Percentiles rank a stretch among this genome's conserved stretches.
Conservation (phyloP, 1,284 basidiomycete species). For the Trametes versicolor region DNA sequence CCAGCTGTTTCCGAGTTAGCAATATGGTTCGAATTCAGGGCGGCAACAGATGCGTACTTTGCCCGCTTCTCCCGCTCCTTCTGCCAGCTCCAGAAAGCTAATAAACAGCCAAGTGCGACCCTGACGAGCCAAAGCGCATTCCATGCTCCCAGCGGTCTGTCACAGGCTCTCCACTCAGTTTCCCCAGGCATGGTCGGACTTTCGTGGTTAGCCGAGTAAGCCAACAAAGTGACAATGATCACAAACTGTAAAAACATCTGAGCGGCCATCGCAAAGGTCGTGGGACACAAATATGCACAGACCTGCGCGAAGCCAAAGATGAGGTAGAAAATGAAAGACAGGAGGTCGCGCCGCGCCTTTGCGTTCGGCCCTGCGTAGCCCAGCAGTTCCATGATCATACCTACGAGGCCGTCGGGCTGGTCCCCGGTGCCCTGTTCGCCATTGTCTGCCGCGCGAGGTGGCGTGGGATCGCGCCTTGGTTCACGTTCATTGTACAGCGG, state of each 20-base stretch:
- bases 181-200: constrained; percentile 56
- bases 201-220: constrained; percentile 56
- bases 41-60: constrained; percentile 43
- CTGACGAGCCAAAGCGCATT: constrained; percentile 73
- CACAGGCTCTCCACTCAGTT: constrained; percentile 74
- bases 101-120: constrained; percentile 57
- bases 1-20: constrained; percentile 6
- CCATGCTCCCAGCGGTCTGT: constrained; percentile 76
- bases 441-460: not conserved
- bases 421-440: not conserved
- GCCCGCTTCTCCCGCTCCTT: constrained; percentile 53
- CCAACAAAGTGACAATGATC: constrained; percentile 63
- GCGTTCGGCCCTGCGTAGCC: constrained; percentile 68
- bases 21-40: too few species aligned
- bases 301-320: constrained; percentile 69
- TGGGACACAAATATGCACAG: constrained; percentile 32
- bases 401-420: constrained; percentile 20
- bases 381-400: constrained; percentile 48
- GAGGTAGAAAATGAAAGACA: constrained; percentile 66
- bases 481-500: constrained; percentile 25
- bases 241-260: constrained; percentile 39
- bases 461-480: constrained; percentile 9
- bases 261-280: constrained; percentile 4
- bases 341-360: constrained; percentile 61
- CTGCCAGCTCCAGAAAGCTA: constrained; percentile 70